Conservation (phyloP, 2,329 filamentous ascomycete species). For the Xylariaceae sp. region DNA sequence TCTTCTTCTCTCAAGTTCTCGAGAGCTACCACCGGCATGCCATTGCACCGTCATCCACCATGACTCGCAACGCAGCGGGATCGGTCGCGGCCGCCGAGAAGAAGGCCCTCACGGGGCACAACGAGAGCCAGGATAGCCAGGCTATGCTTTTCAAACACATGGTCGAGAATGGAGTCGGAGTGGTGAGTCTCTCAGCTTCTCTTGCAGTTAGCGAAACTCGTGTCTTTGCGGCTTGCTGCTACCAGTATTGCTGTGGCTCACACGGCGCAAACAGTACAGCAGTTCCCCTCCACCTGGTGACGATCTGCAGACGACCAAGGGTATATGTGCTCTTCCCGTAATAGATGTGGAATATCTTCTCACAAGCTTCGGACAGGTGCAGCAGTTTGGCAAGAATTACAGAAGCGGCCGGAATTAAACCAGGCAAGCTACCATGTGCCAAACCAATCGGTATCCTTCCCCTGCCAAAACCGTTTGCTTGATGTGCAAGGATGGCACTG, state of each 20-base stretch:
- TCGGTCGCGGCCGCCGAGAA: constrained; percentile 11
- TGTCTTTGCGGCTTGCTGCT: too few relatives aligned
- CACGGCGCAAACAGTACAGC: constrained; percentile 13
- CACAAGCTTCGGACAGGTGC: too few relatives aligned
- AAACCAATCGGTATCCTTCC: constrained; percentile 1
- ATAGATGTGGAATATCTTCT: too few relatives aligned
- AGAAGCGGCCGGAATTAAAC: too few relatives aligned
- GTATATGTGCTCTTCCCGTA: too few relatives aligned
- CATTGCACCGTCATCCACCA: constrained; percentile 6
- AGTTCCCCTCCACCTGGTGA: constrained; percentile 10
- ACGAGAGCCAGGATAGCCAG: constrained; percentile 24
- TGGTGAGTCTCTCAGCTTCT: constrained; percentile 16
- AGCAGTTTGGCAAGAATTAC: too few relatives aligned
- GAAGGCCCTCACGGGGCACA: constrained; percentile 11
- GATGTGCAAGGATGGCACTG: constrained; percentile 21
- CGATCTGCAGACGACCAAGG: constrained; percentile 3
- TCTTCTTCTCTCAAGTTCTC: constrained; percentile 1
- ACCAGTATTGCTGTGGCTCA: too few relatives aligned
- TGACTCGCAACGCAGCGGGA: constrained; percentile 12
- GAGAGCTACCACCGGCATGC: constrained; percentile 7
- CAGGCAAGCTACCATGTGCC: constrained; percentile 9
- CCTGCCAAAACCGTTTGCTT: too few relatives aligned
- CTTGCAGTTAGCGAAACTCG: too few relatives aligned
- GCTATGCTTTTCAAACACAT: constrained; percentile 14
- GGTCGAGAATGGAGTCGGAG: constrained; percentile 18